Conservation (phyloP, 2,329 filamentous ascomycete species). For the Colletotrichum sansevieriae region DNA sequence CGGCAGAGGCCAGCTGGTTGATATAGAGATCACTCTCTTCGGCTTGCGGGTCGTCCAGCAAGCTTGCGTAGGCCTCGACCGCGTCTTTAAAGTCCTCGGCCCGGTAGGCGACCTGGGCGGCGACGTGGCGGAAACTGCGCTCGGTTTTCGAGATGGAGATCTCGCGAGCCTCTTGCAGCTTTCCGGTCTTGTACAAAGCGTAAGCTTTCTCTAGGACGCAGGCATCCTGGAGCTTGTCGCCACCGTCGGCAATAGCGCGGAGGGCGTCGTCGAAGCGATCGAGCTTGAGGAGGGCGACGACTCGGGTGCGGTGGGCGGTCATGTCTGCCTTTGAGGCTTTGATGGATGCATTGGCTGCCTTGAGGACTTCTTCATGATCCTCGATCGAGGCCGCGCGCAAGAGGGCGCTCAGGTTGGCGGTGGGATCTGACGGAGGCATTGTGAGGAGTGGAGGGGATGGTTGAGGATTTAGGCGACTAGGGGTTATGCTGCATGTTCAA, state of each 20-base stretch:
- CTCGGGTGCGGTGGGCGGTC: conserved; percentile 76
- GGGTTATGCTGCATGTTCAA: conserved; percentile 23
- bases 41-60: conserved; percentile 61
- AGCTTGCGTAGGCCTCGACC: conserved; percentile 70
- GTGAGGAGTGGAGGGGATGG: conserved; percentile 20
- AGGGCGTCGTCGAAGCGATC: conserved; percentile 86
- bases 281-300: conserved; percentile 83
- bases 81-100: conserved; percentile 80
- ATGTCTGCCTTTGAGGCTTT: conserved; percentile 70
- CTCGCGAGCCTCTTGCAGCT: conserved; percentile 71
- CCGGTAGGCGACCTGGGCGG: conserved; percentile 79
- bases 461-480: neutral
- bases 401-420: conserved; percentile 65
- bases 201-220: conserved; percentile 81
- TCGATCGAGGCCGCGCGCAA: conserved; percentile 69
- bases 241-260: conserved; percentile 74
- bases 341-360: conserved; percentile 71
- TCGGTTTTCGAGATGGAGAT: conserved; percentile 53
- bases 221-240: conserved; percentile 69
- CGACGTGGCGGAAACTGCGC: conserved; percentile 64
- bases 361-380: conserved; percentile 81
- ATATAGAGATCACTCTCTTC: conserved; percentile 83
- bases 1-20: conserved; percentile 79
- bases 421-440: conserved; percentile 60
- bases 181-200: conserved; percentile 84